Conservation (phyloP, 306 rosid genomes). For the Arachis stenosperma region DNA sequence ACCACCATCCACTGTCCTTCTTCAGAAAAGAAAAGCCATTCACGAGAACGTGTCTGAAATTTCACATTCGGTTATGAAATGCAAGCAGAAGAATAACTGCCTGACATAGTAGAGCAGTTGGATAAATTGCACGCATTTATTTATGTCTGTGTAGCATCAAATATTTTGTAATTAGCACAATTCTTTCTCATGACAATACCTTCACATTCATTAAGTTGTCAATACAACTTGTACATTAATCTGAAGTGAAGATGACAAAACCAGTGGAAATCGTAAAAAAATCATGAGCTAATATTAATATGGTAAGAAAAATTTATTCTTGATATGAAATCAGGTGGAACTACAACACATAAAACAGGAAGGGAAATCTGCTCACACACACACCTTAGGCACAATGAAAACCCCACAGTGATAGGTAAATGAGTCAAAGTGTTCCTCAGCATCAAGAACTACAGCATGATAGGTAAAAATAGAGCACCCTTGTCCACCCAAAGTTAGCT, state of each 20-base stretch:
- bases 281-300: constrained; percentile 17
- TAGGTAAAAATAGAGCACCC: constrained; percentile 73
- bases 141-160: no score
- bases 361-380: constrained; percentile 38
- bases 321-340: constrained; percentile 6
- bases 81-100: constrained; percentile 37
- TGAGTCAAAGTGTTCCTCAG: constrained; percentile 65
- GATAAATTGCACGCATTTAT: not conserved
- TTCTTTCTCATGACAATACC: not conserved
- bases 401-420: constrained; percentile 82
- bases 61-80: constrained; percentile 39
- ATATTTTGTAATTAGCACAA: not conserved
- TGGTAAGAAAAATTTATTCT: not conserved
- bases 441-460: constrained; percentile 82
- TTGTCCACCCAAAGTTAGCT: constrained; percentile 71
- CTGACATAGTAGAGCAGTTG: constrained; percentile 2
- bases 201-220: constrained; percentile 21
- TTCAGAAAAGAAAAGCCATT: constrained; percentile 94
- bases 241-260: constrained; percentile 5
- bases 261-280: not conserved
- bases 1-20: constrained; percentile 99
- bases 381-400: constrained; percentile 95
- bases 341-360: constrained; percentile 18
- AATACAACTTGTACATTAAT: constrained; percentile 5
- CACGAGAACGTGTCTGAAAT: constrained; percentile 79